phyloP scores from a whole-genome alignment of 129 eudicot genomes.

The Pittosporum tobira region DNA sequence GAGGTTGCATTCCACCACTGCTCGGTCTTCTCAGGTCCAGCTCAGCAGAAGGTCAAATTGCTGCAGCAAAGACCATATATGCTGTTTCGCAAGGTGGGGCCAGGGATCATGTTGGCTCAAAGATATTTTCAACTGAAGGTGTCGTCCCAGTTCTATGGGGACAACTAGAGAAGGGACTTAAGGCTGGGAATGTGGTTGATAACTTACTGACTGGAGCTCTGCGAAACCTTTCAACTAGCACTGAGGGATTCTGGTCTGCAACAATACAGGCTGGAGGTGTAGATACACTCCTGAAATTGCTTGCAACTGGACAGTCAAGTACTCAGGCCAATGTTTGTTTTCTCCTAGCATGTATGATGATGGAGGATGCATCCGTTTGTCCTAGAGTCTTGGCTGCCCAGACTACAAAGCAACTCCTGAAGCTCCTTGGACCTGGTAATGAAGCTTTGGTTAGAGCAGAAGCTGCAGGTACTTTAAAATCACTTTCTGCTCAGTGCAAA shows the following conservation, averaged over 20 bases:
- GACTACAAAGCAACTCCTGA: slow-evolving; percentile 76
- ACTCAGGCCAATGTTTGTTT: slow-evolving; percentile 94
- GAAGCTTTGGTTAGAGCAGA: slow-evolving; percentile 94
- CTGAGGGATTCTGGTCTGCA: slow-evolving; percentile 94
- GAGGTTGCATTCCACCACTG: slow-evolving; percentile 98
- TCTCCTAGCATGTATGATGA: slow-evolving; percentile 84
- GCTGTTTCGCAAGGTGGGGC: slow-evolving; percentile 99
- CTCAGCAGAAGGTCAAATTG: slow-evolving; percentile 88
- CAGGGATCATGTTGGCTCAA: slow-evolving; percentile 93
- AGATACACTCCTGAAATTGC: slow-evolving; percentile 80
- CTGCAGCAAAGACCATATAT: slow-evolving; percentile 85
- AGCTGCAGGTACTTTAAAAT: slow-evolving; percentile 88
- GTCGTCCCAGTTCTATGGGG: slow-evolving; percentile 96
- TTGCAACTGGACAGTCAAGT: slow-evolving; percentile 54
- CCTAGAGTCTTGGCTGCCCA: slow-evolving; percentile 58
- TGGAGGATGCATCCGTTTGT: slow-evolving; percentile 92
- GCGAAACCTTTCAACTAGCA: slow-evolving; percentile 73
- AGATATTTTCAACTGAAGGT: slow-evolving; percentile 97
- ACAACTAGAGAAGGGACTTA: slow-evolving; percentile 73
- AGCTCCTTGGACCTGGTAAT: slow-evolving; percentile 84
- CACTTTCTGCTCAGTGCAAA: slow-evolving; percentile 95
- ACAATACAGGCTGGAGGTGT: slow-evolving; percentile 88
- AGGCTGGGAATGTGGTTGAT: slow-evolving; percentile 76
- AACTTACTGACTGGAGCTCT: slow-evolving; percentile 88
- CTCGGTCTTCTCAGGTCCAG: slow-evolving; percentile 85